Evolutionary conservation across 306 rosid genomes (phyloP), one percentile per base, ranked within the genome.

Genomic region (Sicyos edulis): DNA sequence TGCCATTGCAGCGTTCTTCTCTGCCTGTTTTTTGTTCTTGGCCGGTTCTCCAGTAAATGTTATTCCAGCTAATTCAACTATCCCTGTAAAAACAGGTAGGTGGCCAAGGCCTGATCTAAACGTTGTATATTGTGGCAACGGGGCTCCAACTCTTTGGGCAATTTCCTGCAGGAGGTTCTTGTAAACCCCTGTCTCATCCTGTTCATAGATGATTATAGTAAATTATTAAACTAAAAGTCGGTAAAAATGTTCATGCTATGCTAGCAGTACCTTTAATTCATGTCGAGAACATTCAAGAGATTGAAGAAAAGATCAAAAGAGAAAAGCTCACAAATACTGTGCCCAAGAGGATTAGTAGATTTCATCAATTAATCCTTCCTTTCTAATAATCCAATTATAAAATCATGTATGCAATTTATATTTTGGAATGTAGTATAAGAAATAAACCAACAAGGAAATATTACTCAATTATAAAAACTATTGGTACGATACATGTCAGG

Each of bases 121-220:
- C 56, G 99, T 95, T 53, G 89, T 86, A 80, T 95, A 95, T 20
- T 91, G 97, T 1, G 99, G 99, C 82, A 95, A 82, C 6, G 99
- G 99, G 57, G 99, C 97, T 68, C 92, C 97, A 65, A 95, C 99
- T 82, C 99, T 81, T 76, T 95, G 99, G 17, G 99, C 95, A 71
- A 95, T 95, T 82, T 95, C 99, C 87, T 95, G 99, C 80, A 95
- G 74, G 72, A 91, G 92, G 83, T 91, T 95, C 86, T 91, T 95
- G 89, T 95, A 95, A 62, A 95, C 99, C 70, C 99, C 99, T 0
- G 99, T 95, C 77, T 95, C 99, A 78, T 95, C 99, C 99, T 95
- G 74, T 49, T 57, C 19, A 68, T 7, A 47, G 57, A 50, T 7
- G 61, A 62, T 17, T 19, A 19, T 12, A 34, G 42, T 74, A 24